Conservation (phyloP, 1,284 basidiomycete species). For the Tilletiopsis washingtonensis region DNA sequence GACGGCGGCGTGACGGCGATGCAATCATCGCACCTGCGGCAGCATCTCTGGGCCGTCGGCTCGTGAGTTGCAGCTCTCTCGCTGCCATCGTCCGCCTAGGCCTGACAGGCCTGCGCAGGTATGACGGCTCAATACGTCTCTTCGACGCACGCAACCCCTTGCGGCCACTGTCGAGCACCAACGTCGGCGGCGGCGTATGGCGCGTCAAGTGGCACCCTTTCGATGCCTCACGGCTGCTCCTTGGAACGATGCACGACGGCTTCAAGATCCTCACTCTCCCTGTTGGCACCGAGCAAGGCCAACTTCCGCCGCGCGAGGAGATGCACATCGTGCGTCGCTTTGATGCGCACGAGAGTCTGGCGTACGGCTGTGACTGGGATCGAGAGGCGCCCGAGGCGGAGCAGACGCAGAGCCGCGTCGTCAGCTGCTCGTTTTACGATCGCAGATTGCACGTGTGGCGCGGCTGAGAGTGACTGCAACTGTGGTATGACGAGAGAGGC, state of each 20-base stretch:
- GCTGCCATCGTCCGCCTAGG: slow-evolving; percentile 13
- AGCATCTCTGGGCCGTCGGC: slow-evolving; percentile 81
- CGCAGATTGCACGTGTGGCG: slow-evolving; percentile 58
- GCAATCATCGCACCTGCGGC: slow-evolving; percentile 68
- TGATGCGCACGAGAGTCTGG: slow-evolving; percentile 71
- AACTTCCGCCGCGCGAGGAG: slow-evolving; percentile 14
- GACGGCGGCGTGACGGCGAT: slow-evolving; percentile 88
- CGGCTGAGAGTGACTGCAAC: not conserved
- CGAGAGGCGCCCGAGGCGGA: slow-evolving; percentile 20
- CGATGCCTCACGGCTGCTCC: slow-evolving; percentile 57
- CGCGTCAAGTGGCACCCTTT: slow-evolving; percentile 89
- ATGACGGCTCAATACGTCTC: slow-evolving; percentile 73
- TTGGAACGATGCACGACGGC: slow-evolving; percentile 95
- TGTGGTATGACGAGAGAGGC: too few species aligned
- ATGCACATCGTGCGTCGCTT: slow-evolving; percentile 55
- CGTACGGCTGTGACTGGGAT: slow-evolving; percentile 96
- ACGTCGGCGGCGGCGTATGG: slow-evolving; percentile 89
- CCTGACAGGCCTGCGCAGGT: slow-evolving; percentile 53
- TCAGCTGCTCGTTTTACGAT: slow-evolving; percentile 95
- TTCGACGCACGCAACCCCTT: slow-evolving; percentile 72
- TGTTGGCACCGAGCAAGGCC: too few species aligned
- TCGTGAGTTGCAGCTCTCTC: too few species aligned
- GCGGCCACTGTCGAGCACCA: slow-evolving; percentile 57
- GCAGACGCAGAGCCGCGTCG: slow-evolving; percentile 54
- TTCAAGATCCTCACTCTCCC: slow-evolving; percentile 57